Conservation (phyloP, 768 basidiomycete species). For the Agaricus blazei region DNA sequence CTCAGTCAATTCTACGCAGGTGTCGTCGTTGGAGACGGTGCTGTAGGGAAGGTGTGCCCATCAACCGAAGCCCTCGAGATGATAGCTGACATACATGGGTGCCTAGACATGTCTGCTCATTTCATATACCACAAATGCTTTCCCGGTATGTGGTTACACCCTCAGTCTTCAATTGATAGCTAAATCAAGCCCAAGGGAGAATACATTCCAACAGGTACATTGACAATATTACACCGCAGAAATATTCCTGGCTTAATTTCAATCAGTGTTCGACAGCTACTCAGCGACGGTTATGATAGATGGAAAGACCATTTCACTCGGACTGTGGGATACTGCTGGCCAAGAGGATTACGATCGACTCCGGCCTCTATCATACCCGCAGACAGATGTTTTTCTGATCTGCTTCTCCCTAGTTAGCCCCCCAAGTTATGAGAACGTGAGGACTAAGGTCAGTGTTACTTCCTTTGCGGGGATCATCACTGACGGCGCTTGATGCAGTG, state of each 20-base stretch:
- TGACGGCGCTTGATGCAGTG: constrained; percentile 48
- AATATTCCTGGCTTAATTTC: constrained; percentile 1
- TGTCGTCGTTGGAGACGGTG: constrained; percentile 98
- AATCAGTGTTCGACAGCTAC: constrained; percentile 96
- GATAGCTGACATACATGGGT: constrained; percentile 15
- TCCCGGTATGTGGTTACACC: constrained; percentile 60
- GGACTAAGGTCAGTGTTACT: constrained; percentile 73
- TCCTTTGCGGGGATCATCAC: neutral
- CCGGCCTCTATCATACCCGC: constrained; percentile 96
- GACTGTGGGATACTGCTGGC: constrained; percentile 99
- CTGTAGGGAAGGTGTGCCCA: constrained; percentile 85
- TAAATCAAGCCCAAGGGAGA: constrained; percentile 54
- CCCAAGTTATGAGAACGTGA: constrained; percentile 97
- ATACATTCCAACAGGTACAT: constrained; percentile 89
- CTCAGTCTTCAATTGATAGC: constrained; percentile 6
- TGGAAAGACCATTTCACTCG: constrained; percentile 96
- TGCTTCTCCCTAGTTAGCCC: constrained; percentile 99
- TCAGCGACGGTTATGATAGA: constrained; percentile 99
- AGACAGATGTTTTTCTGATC: constrained; percentile 98
- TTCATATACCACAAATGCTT: constrained; percentile 98
- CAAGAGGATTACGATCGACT: constrained; percentile 99
- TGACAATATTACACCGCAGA: constrained; percentile 1
- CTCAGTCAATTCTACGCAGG: constrained; percentile 47
- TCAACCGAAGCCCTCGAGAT: constrained; percentile 6
- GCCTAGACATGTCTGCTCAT: constrained; percentile 94